A percentile compares a stretch with the other conserved stretches of the same genome.
phyloP scores from a whole-genome alignment of 208 protist species.

The Vickermania ingenoplastis region DNA sequence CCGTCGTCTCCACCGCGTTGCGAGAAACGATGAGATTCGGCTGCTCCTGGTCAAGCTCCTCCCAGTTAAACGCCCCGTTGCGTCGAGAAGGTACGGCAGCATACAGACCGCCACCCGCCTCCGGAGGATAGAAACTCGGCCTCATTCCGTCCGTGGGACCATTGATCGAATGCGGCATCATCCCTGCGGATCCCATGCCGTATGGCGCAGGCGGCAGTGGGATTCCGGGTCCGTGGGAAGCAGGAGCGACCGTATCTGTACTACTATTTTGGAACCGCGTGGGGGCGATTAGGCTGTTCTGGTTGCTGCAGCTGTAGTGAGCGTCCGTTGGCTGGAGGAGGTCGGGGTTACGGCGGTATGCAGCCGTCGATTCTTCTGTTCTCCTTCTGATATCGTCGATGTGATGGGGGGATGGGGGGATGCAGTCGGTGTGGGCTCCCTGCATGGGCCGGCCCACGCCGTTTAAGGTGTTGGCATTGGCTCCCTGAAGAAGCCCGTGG shows the following conservation, averaged over 20 bases:
- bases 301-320: no score
- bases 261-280: no score
- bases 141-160: neutral
- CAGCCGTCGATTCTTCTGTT: no score
- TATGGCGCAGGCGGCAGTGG: neutral
- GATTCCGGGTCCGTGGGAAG: neutral
- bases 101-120: no score
- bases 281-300: no score
- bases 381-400: no score
- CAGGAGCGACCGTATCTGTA: neutral
- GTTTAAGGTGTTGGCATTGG: neutral
- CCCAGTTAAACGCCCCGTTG: conserved; percentile 50
- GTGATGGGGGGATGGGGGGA: neutral
- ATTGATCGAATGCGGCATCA: neutral
- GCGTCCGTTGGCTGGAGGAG: no score
- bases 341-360: no score
- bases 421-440: neutral
- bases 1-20: conserved; percentile 23
- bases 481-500: neutral
- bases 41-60: conserved; percentile 10
- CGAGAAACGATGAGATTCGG: conserved; percentile 10
- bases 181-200: neutral
- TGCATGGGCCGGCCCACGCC: neutral
- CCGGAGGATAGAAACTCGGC: neutral
- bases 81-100: neutral